Percentiles rank a stretch among this genome's conserved stretches.
Evolutionary conservation across 176 grass and related monocot species (phyloP).

Genomic region (Dendrocalamus sinicus): DNA sequence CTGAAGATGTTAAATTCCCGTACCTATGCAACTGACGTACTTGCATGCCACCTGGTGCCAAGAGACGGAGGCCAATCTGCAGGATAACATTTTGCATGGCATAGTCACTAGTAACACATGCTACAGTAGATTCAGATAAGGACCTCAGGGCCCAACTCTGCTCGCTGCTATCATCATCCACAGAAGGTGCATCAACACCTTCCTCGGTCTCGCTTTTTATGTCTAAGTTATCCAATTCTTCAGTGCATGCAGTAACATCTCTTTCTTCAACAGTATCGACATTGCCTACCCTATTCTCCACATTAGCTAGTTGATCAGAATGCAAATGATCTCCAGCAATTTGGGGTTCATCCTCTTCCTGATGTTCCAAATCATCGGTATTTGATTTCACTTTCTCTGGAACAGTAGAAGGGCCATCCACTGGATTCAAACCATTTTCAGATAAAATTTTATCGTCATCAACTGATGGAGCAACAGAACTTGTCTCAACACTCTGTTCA

Average conservation of each 20-base stretch:
- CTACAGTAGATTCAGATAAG: slow-evolving; percentile 92
- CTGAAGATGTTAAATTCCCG: not conserved
- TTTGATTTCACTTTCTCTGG: slow-evolving; percentile 20
- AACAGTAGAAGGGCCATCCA: slow-evolving; percentile 29
- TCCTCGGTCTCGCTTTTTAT: slow-evolving; percentile 56
- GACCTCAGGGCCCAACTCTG: slow-evolving; percentile 88
- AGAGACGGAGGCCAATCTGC: slow-evolving; percentile 88
- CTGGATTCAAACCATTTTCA: slow-evolving; percentile 37
- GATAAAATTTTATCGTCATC: slow-evolving; percentile 40
- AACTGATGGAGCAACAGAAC: slow-evolving; percentile 43
- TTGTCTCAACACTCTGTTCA: slow-evolving; percentile 46
- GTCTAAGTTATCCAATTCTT: slow-evolving; percentile 61
- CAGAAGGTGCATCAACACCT: slow-evolving; percentile 44
- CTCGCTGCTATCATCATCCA: slow-evolving; percentile 70
- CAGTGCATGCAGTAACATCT: slow-evolving; percentile 41
- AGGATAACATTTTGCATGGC: slow-evolving; percentile 99
- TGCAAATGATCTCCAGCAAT: slow-evolving; percentile 34
- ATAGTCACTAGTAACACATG: slow-evolving; percentile 88
- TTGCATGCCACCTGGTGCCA: slow-evolving; percentile 96
- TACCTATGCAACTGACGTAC: slow-evolving; percentile 89
- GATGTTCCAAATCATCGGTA: slow-evolving; percentile 20
- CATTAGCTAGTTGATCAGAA: slow-evolving; percentile 24
- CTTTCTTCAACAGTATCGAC: slow-evolving; percentile 17
- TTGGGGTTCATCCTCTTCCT: slow-evolving; percentile 44
- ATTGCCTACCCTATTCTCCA: not conserved